These are phyloP conservation scores for Metschnikowia sp. DNA, from an alignment of 805 yeast genomes.

Conservation along the genomic window DNA sequence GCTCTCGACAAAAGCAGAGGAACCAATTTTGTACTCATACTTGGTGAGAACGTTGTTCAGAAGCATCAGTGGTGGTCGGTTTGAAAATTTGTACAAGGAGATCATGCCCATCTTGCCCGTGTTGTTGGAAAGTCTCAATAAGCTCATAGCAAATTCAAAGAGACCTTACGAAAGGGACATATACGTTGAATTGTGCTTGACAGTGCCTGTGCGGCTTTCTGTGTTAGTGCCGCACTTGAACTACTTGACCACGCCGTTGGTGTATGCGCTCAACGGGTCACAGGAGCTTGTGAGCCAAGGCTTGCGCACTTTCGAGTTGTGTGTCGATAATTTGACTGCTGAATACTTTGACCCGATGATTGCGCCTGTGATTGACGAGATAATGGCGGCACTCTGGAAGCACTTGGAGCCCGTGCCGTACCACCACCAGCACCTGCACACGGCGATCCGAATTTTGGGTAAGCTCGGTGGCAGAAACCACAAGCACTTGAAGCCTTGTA, in stretches of 20 bases:
- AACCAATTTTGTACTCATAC: slow-evolving; percentile 87
- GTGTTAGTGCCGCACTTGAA: slow-evolving; percentile 91
- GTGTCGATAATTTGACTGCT: slow-evolving; percentile 94
- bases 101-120: slow-evolving; percentile 89
- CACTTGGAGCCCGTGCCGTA: slow-evolving; percentile 90
- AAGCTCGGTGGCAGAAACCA: slow-evolving; percentile 96
- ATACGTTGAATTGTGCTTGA: slow-evolving; percentile 89
- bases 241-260: slow-evolving; percentile 86
- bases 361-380: slow-evolving; percentile 93
- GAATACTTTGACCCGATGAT: slow-evolving; percentile 96
- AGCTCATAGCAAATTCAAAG: slow-evolving; percentile 77
- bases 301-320: slow-evolving; percentile 85
- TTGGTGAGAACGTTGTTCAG: slow-evolving; percentile 85
- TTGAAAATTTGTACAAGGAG: slow-evolving; percentile 88
- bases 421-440: slow-evolving; percentile 92
- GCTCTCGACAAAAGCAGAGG: slow-evolving; percentile 78
- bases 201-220: slow-evolving; percentile 92
- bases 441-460: slow-evolving; percentile 88
- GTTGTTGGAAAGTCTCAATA: slow-evolving; percentile 77
- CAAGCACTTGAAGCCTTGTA: slow-evolving; percentile 73
- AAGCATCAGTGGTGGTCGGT: slow-evolving; percentile 95
- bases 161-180: slow-evolving; percentile 89
- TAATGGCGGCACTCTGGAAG: slow-evolving; percentile 89
- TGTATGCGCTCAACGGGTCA: slow-evolving; percentile 82
- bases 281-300: slow-evolving; percentile 95